These are phyloP conservation scores for Galeopsis tetrahit DNA, from an alignment of 257 asterid species.

Conservation along the genomic window DNA sequence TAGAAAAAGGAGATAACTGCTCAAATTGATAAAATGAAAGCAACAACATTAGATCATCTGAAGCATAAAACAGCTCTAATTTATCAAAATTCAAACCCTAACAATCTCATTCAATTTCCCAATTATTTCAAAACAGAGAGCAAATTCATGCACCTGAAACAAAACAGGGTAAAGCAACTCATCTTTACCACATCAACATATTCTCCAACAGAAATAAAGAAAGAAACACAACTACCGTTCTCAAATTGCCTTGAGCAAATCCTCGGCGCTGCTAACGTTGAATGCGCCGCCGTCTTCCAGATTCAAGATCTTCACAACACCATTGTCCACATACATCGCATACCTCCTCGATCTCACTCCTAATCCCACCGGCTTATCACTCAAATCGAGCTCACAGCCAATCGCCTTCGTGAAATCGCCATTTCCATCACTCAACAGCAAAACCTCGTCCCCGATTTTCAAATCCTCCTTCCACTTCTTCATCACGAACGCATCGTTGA, in stretches of 20 bases:
- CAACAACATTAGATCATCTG: background rate
- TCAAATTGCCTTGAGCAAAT: constrained; percentile 75
- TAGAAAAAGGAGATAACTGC: background rate
- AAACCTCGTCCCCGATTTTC: constrained; percentile 65
- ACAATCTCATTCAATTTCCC: constrained; percentile 8
- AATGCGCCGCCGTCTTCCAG: constrained; percentile 98
- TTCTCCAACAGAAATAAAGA: constrained; percentile 18
- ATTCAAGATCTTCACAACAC: constrained; percentile 81
- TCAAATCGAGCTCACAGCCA: constrained; percentile 91
- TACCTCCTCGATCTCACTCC: constrained; percentile 96
- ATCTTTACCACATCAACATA: constrained; percentile 12
- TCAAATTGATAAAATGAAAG: background rate
- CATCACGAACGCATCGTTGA: constrained; percentile 95
- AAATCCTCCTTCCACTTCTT: constrained; percentile 91
- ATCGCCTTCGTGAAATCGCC: constrained; percentile 77
- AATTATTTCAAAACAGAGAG: constrained; percentile 28
- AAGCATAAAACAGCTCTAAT: background rate
- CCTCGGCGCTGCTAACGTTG: constrained; percentile 97
- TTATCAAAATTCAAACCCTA: constrained; percentile 21
- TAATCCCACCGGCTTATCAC: constrained; percentile 88
- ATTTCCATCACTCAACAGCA: constrained; percentile 92
- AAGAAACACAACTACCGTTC: constrained; percentile 13
- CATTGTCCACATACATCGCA: constrained; percentile 82
- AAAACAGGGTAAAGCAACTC: constrained; percentile 18
- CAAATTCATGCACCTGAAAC: background rate